A percentile compares a stretch with the other conserved stretches of the same genome.
Evolutionary conservation across 2,329 filamentous ascomycete genomes (phyloP).

Genomic region (Cladobotryum mycophilum): DNA sequence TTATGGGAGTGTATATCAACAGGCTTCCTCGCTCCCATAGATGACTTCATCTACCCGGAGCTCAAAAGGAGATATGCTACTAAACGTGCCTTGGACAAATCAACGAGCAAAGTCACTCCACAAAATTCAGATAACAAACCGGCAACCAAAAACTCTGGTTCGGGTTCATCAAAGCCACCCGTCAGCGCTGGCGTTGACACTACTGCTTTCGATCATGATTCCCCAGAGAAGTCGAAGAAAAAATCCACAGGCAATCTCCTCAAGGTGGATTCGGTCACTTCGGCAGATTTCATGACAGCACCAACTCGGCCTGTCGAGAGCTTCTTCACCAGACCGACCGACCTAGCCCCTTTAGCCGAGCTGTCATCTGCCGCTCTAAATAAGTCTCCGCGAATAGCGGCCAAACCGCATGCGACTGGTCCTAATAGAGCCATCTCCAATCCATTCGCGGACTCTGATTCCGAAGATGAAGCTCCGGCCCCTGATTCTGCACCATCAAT

Average conservation of each 20-base stretch:
- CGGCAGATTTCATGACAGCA: constrained; percentile 37
- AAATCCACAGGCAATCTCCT: constrained; percentile 5
- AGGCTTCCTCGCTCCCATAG: constrained; percentile 41
- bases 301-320: constrained; percentile 30
- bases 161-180: constrained; percentile 9
- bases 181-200: constrained; percentile 29
- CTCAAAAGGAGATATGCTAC: constrained; percentile 30
- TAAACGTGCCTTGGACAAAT: constrained; percentile 9
- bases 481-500: constrained; percentile 9
- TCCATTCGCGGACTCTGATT: constrained; percentile 17
- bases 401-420: constrained; percentile 19
- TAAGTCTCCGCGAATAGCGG: constrained; percentile 29
- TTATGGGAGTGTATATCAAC: constrained; percentile 72
- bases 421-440: constrained; percentile 33
- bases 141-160: constrained; percentile 6
- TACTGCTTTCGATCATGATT: constrained; percentile 33
- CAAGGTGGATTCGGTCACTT: constrained; percentile 21
- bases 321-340: constrained; percentile 12
- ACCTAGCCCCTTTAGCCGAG: constrained; percentile 34
- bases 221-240: constrained; percentile 15
- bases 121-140: not conserved
- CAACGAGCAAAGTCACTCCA: constrained; percentile 4
- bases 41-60: constrained; percentile 42
- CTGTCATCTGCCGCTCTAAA: constrained; percentile 36
- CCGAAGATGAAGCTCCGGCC: constrained; percentile 4